Evolutionary conservation across 2,329 filamentous ascomycete species (phyloP).

Genomic region (Botrytis deweyae): DNA sequence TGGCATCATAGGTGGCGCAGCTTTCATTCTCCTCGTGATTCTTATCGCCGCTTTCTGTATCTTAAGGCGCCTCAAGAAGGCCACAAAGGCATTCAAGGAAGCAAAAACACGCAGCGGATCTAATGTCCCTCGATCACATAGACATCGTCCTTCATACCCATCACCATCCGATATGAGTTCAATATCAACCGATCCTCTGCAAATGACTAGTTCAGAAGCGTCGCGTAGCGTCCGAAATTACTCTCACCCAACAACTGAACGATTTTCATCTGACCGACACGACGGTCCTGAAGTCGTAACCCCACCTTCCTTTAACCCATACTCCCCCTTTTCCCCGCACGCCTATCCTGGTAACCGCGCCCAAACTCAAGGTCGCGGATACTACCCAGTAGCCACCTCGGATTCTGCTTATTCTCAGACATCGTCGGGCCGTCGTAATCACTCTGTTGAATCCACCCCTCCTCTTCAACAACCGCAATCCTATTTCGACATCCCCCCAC

Average conservation of each 20-base stretch:
- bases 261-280: constrained; percentile 27
- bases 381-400: constrained; percentile 17
- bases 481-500: constrained; percentile 18
- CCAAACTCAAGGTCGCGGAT: neutral
- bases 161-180: constrained; percentile 28
- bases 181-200: constrained; percentile 37
- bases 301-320: constrained; percentile 25
- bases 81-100: constrained; percentile 39
- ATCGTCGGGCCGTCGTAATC: constrained; percentile 3
- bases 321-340: constrained; percentile 12
- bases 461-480: constrained; percentile 1
- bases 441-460: constrained; percentile 16
- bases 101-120: constrained; percentile 30
- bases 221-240: constrained; percentile 25
- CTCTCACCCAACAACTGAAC: constrained; percentile 24
- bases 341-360: neutral
- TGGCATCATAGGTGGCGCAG: constrained; percentile 54
- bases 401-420: constrained; percentile 18
- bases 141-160: constrained; percentile 17
- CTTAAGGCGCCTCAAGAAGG: constrained; percentile 48
- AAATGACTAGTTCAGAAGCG: constrained; percentile 30
- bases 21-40: constrained; percentile 50
- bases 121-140: constrained; percentile 23
- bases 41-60: constrained; percentile 50
- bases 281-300: constrained; percentile 25